Evolutionary conservation across 371 early-diverging fungal species (phyloP), one percentile per base, ranked within the genome.

Genomic region (Blakeslea trispora): DNA sequence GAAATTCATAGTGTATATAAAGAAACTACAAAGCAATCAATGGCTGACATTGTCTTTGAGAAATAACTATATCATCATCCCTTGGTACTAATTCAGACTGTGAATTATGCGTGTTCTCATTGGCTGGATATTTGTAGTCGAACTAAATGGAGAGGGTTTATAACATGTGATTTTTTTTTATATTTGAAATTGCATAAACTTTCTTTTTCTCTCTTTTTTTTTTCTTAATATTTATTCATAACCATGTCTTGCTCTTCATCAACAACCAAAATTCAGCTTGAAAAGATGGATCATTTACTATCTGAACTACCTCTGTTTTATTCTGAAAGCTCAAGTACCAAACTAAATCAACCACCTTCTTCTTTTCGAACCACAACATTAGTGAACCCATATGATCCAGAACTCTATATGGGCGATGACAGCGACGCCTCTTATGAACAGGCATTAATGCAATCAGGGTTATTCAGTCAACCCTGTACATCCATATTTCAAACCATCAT

Each of bases 391-490:
- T 5, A 31, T 48, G 64, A 64, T 35, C 55, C 59, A 6, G 74
- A 74, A 37, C 51, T 74, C 11, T 53, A 42, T 15, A 43, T 69
- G 58, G 68, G 58, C 15, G 69, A 69, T 23, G 68, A 69, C 47
- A 53, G 65, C 28, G 73, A 72, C 53, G 51, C 61, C 3, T n/a
- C 56, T 46, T 74, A 74, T 53, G 53, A 68, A 17, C 57, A 60
- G 13, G 56, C 62, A 7, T 43, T 74, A 21, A 48, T 69, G 34
- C 59, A 69, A 48, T 67, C 70, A 4, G 66, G 67, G 11, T 62
- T 74, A 22, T 28, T 63, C 28, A 57, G 59, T 0, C 63, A 60
- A 56, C 28, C 28, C 57, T 73, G n/a, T n/a, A n/a, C n/a, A n/a
- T n/a, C 2, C 50, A 57, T 3, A 46, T 34, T 2, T 57, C 61